Evolutionary conservation across 306 rosid species (phyloP).

Genomic region (Astragalus membranaceus): DNA sequence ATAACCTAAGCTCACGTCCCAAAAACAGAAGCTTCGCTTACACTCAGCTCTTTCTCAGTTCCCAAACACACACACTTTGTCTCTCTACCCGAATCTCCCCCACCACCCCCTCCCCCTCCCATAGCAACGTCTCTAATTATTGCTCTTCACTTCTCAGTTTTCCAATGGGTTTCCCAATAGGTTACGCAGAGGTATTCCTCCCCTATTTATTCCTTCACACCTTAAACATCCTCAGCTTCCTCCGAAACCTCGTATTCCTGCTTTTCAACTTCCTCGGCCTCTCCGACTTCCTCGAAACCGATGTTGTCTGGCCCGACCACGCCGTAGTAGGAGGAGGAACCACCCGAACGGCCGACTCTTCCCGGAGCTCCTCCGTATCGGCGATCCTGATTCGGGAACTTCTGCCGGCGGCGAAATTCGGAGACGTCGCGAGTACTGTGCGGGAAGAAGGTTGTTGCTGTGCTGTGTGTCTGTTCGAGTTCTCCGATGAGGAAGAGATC

Average conservation of each 20-base stretch:
- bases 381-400: constrained; percentile 66
- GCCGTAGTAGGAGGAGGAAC: background rate
- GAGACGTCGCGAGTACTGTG: constrained; percentile 14
- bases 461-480: constrained; percentile 77
- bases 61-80: background rate
- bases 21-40: no score
- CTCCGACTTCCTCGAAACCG: constrained; percentile 64
- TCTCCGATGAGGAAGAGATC: constrained; percentile 67
- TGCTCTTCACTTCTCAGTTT: background rate
- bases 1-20: no score
- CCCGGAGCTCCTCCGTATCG: constrained; percentile 35
- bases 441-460: constrained; percentile 33
- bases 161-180: constrained; percentile 80
- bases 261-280: constrained; percentile 67
- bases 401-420: constrained; percentile 55
- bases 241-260: constrained; percentile 51
- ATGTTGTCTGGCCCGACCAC: constrained; percentile 35
- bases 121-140: background rate
- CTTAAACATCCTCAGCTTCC: constrained; percentile 56
- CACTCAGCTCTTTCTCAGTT: no score
- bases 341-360: constrained; percentile 16
- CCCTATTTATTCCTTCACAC: constrained; percentile 67
- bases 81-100: background rate
- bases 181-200: constrained; percentile 62
- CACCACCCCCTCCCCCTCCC: background rate